phyloP scores from a whole-genome alignment of 352 stramenopile genomes.

The Phytopythium cucurbitacearum region DNA sequence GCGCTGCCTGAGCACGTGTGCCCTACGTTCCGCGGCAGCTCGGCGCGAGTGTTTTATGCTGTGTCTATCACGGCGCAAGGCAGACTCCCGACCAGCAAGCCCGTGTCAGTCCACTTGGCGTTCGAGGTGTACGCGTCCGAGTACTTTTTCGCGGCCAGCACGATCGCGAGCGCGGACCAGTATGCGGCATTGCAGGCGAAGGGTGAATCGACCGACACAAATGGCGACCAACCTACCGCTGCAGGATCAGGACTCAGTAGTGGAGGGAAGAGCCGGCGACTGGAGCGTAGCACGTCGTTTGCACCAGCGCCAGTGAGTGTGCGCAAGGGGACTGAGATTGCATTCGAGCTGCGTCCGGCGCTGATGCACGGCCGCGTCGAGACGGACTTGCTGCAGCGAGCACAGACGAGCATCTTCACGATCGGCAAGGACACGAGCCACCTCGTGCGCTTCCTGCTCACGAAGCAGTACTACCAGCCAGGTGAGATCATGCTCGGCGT shows the following conservation, averaged over 20 bases:
- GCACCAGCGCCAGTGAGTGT: slow-evolving; percentile 38
- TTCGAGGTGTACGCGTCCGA: slow-evolving; percentile 56
- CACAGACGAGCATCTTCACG: slow-evolving; percentile 68
- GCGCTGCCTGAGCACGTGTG: slow-evolving; percentile 41
- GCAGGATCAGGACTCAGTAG: neutral
- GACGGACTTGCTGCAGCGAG: slow-evolving; percentile 44
- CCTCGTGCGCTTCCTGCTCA: slow-evolving; percentile 52
- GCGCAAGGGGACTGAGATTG: slow-evolving; percentile 54
- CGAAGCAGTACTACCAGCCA: slow-evolving; percentile 64
- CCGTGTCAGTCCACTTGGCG: slow-evolving; percentile 45
- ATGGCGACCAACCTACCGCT: no score
- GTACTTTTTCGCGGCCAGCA: slow-evolving; percentile 39
- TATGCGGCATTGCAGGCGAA: slow-evolving; percentile 13
- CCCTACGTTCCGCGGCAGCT: slow-evolving; percentile 52
- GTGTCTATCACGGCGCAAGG: slow-evolving; percentile 45
- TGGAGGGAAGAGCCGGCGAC: slow-evolving; percentile 16
- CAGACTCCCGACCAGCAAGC: slow-evolving; percentile 11
- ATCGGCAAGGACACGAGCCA: slow-evolving; percentile 62
- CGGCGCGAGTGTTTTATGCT: slow-evolving; percentile 57
- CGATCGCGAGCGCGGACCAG: slow-evolving; percentile 26
- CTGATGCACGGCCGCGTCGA: slow-evolving; percentile 69
- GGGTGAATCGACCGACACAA: neutral
- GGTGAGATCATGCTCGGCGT: slow-evolving; percentile 50
- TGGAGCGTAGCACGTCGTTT: slow-evolving; percentile 27
- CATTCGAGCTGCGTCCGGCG: slow-evolving; percentile 56